Conservation (phyloP, 345 rosid genomes). For the Capsella bursapastoris region DNA sequence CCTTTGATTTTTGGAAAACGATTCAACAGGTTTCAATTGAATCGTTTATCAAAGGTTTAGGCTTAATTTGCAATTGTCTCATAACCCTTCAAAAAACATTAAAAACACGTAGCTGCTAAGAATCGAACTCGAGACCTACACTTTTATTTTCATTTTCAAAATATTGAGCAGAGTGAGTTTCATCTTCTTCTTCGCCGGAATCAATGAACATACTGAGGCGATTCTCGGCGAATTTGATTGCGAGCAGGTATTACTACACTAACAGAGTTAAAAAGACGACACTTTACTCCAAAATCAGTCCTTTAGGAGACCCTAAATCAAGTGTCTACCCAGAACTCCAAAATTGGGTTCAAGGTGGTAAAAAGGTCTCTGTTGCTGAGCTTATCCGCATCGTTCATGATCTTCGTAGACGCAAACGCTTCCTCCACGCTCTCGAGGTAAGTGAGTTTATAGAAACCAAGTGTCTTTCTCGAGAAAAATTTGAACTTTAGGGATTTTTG, state of each 20-base stretch:
- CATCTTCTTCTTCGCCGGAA: conserved; percentile 16
- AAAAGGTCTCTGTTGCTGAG: conserved; percentile 71
- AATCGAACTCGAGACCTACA: background rate
- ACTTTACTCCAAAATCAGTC: conserved; percentile 77
- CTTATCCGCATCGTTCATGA: conserved; percentile 84
- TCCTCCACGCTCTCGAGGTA: conserved; percentile 85
- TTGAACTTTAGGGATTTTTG: background rate
- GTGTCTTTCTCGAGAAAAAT: background rate
- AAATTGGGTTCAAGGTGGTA: conserved; percentile 65
- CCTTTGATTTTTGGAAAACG: background rate
- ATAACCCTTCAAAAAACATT: background rate
- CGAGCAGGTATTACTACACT: conserved; percentile 60
- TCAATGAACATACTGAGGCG: conserved; percentile 33
- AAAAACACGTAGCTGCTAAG: background rate
- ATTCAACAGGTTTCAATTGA: background rate
- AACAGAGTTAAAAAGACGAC: conserved; percentile 63
- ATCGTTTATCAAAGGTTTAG: background rate
- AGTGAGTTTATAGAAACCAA: background rate
- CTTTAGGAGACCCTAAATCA: conserved; percentile 63
- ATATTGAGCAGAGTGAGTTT: background rate
- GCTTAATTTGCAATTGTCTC: background rate
- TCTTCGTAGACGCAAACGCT: conserved; percentile 79
- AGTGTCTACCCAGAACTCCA: conserved; percentile 77
- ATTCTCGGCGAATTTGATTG: conserved; percentile 44
- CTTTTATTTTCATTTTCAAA: background rate